Evolutionary conservation across 2,329 filamentous ascomycete species (phyloP).

Genomic region (Monilinia aucupariae): DNA sequence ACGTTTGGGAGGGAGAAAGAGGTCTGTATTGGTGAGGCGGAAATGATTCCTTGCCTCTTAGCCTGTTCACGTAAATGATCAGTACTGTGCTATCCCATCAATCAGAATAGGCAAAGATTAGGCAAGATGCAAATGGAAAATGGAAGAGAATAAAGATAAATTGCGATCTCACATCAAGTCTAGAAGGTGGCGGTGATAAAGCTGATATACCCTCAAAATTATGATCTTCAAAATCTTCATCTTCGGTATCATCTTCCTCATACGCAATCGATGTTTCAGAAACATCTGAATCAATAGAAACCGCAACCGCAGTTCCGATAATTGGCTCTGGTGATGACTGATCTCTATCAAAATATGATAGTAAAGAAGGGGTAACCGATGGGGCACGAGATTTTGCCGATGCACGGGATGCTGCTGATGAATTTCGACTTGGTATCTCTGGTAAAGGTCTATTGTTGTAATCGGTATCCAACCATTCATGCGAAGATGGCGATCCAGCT

Average conservation of each 20-base stretch:
- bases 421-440: constrained; percentile 9
- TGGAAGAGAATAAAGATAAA: neutral
- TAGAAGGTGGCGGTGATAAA: constrained; percentile 1
- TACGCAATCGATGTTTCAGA: neutral
- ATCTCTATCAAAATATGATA: constrained; percentile 20
- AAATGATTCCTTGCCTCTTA: constrained; percentile 18
- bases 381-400: constrained; percentile 18
- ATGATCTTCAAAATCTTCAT: neutral
- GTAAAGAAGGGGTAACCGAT: constrained; percentile 23
- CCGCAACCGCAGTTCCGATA: constrained; percentile 19
- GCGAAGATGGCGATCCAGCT: neutral
- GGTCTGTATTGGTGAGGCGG: constrained; percentile 12
- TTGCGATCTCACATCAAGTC: neutral
- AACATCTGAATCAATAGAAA: constrained; percentile 14
- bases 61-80: neutral
- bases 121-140: neutral
- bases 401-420: constrained; percentile 7
- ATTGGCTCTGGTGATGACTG: constrained; percentile 23
- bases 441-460: constrained; percentile 14
- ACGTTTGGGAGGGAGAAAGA: constrained; percentile 23
- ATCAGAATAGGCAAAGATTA: neutral
- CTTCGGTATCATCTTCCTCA: neutral
- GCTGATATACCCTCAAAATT: neutral
- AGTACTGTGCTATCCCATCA: neutral
- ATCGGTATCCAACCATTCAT: constrained; percentile 4